A percentile compares a stretch with the other conserved stretches of the same genome.
phyloP scores from a whole-genome alignment of 176 grass and related monocot species.

The Juncus effusus region DNA sequence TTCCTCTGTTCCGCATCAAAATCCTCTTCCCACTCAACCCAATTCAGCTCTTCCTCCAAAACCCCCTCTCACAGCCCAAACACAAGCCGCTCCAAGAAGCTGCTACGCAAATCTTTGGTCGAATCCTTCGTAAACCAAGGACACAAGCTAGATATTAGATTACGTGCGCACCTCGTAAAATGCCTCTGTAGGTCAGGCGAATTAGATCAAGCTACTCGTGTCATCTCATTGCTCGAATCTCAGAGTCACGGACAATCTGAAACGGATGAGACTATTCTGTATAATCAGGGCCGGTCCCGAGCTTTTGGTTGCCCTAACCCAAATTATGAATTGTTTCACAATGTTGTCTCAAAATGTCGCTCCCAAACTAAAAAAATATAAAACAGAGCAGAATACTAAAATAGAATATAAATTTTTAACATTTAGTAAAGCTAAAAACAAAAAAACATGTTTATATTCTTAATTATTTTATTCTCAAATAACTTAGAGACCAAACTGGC shows the following conservation, averaged over 20 bases:
- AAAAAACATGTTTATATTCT: no score
- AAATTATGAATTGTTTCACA: no score
- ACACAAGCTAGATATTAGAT: conserved; percentile 31
- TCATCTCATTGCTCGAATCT: conserved; percentile 30
- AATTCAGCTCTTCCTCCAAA: not conserved
- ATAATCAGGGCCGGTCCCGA: no score
- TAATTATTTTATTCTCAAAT: no score
- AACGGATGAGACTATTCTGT: conserved; percentile 30
- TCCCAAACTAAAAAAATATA: no score
- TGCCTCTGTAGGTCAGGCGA: conserved; percentile 16
- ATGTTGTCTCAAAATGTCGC: no score
- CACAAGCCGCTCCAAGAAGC: conserved; percentile 24
- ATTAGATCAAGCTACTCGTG: conserved; percentile 18
- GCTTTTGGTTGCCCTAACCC: no score
- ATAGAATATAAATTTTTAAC: no score
- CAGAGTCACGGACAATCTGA: conserved; percentile 17
- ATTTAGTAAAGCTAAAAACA: no score
- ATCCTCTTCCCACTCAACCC: not conserved
- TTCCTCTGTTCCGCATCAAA: conserved; percentile 8
- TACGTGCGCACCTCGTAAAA: conserved; percentile 40
- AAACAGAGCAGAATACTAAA: no score
- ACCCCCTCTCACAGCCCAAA: not conserved
- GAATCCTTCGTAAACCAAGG: conserved; percentile 36
- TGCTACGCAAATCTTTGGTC: conserved; percentile 27
- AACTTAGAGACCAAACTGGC: no score